Conservation (phyloP, 83 land plant genomes). For the Diphasiastrum complanatum region DNA sequence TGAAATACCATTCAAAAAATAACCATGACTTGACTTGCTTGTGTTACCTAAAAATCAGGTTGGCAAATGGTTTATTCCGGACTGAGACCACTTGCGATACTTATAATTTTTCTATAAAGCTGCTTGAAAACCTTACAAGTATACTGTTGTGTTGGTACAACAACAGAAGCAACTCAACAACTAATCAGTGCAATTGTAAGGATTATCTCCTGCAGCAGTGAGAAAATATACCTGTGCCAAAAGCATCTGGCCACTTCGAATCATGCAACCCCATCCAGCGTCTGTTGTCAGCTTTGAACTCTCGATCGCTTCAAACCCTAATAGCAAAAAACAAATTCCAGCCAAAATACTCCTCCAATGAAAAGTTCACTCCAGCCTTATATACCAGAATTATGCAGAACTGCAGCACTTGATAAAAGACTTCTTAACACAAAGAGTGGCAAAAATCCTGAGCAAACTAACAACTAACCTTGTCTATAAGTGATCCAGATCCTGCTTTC, state of each 20-base stretch:
- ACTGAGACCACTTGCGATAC: no score
- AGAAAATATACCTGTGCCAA: slow-evolving; percentile 64
- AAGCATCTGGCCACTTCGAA: slow-evolving; percentile 98
- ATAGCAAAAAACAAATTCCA: not conserved
- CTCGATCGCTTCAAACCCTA: slow-evolving; percentile 79
- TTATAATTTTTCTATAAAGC: no score
- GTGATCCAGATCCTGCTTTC: slow-evolving; percentile 78
- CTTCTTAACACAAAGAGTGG: not conserved
- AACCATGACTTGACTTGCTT: no score
- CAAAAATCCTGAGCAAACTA: not conserved
- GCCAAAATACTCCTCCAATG: slow-evolving; percentile 1
- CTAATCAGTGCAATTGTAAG: not conserved
- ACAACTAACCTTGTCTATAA: slow-evolving; percentile 72
- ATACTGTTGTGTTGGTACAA: not conserved
- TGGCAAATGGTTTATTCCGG: no score
- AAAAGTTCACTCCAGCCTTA: no score
- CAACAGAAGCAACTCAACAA: not conserved
- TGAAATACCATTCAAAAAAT: not conserved
- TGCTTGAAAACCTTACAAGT: no score
- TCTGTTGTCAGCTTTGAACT: slow-evolving; percentile 70
- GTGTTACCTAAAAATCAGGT: no score
- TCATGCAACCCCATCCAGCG: slow-evolving; percentile 95
- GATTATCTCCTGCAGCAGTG: not conserved
- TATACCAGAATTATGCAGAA: no score
- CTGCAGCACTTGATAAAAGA: no score